phyloP scores from a whole-genome alignment of 345 rosid genomes.

The Leavenworthia alabamica region DNA sequence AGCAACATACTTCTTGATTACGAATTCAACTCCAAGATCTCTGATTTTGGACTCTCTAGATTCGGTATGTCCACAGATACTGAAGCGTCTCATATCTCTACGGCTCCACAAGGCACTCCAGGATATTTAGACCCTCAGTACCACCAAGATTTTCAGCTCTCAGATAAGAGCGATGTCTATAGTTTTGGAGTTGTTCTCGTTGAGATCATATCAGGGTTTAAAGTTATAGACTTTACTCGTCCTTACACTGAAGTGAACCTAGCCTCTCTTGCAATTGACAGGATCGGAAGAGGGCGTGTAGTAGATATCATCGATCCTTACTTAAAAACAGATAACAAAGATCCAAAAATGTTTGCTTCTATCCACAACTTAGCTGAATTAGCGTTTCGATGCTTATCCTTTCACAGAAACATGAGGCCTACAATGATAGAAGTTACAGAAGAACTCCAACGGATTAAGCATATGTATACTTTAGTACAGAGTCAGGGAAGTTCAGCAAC shows the following conservation, averaged over 20 bases:
- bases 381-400: slow-evolving; percentile 72
- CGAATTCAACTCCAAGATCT: slow-evolving; percentile 63
- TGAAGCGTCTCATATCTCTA: slow-evolving; percentile 75
- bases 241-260: slow-evolving; percentile 50
- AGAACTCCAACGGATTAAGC: slow-evolving; percentile 44
- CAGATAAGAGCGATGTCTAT: slow-evolving; percentile 82
- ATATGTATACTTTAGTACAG: slow-evolving; percentile 11
- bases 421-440: slow-evolving; percentile 55
- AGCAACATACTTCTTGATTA: slow-evolving; percentile 79
- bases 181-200: slow-evolving; percentile 69
- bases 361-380: slow-evolving; percentile 51
- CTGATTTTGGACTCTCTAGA: slow-evolving; percentile 90
- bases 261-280: slow-evolving; percentile 51
- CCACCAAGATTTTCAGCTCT: slow-evolving; percentile 75
- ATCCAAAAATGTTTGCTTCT: slow-evolving; percentile 42
- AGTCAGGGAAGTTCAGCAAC: neutral
- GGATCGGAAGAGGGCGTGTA: slow-evolving; percentile 46
- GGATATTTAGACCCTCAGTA: slow-evolving; percentile 89
- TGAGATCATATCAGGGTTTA: slow-evolving; percentile 56
- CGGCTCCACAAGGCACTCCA: slow-evolving; percentile 92
- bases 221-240: slow-evolving; percentile 59
- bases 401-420: slow-evolving; percentile 59
- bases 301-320: slow-evolving; percentile 55
- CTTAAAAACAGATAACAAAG: slow-evolving; percentile 26
- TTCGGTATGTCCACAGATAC: slow-evolving; percentile 44